These are phyloP conservation scores for Lodderomyces parapsilosis DNA, from an alignment of 1,139 yeast genomes.

Conservation along the genomic window DNA sequence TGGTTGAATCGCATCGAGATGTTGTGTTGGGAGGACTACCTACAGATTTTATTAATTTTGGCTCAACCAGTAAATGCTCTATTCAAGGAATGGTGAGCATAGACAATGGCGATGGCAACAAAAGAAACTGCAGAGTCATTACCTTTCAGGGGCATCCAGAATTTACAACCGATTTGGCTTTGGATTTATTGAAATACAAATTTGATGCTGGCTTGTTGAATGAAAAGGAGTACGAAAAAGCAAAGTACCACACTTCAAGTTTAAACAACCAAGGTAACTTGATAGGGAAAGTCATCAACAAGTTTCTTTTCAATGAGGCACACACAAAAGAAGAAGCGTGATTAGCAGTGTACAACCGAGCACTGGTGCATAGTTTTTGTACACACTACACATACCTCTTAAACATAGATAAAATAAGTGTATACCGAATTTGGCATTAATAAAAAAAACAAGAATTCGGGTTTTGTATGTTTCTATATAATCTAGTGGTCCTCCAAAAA, in stretches of 20 bases:
- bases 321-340: not conserved
- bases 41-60: slow-evolving; percentile 41
- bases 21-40: slow-evolving; percentile 42
- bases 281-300: slow-evolving; percentile 32
- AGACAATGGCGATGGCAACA: slow-evolving; percentile 11
- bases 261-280: slow-evolving; percentile 35
- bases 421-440: too few relatives aligned
- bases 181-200: slow-evolving; percentile 24
- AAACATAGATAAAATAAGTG: too few relatives aligned
- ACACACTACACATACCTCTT: too few relatives aligned
- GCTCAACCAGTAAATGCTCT: slow-evolving; percentile 52
- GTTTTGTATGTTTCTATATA: slow-evolving; percentile 2
- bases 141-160: slow-evolving; percentile 94
- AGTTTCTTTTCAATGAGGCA: slow-evolving; percentile 19
- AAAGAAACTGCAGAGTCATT: slow-evolving; percentile 39
- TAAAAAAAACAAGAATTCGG: not conserved
- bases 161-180: slow-evolving; percentile 43
- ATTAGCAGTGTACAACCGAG: not conserved
- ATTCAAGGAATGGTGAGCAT: slow-evolving; percentile 59
- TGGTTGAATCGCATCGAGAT: slow-evolving; percentile 74
- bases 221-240: slow-evolving; percentile 24
- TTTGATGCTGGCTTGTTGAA: slow-evolving; percentile 18
- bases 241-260: slow-evolving; percentile 26
- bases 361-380: not conserved
- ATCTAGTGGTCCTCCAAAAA: slow-evolving; percentile 23